Base-by-base conservation (phyloP, 495 filamentous ascomycete species). In the Podospora australis region DNA sequence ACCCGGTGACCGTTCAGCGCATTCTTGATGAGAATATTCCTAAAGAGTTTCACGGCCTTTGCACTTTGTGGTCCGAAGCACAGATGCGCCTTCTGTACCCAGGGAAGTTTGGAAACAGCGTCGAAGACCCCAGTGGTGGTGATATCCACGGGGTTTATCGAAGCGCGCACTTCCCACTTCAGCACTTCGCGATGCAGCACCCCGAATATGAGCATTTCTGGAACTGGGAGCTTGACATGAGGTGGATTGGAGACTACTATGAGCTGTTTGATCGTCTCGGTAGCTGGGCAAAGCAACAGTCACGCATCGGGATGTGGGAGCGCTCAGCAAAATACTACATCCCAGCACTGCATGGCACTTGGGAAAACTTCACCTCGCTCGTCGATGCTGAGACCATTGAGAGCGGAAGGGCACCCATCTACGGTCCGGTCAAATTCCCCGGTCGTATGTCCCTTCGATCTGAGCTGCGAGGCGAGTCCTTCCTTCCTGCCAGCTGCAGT, bases 161-260 rank as follows among this genome's bases (percentile, higher is more conserved):
- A 38, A 86, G 83, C 56, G 84, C 85, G 2, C 89, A 88, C 63
- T 84, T 96, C 80, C 85, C 91, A 4, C 76, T 96, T 52, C 92
- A 96, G 62, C 84, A 88, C 62, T 98, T 96, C 54, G 84, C 91
- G n/a, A 76, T 86, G 56, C 76, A 78, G 32, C 91, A 97, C 64
- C 86, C 87, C 0, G 88, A 96, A 60, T 97, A 92, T 64, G 89
- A 90, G 35, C 89, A 83, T 66, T 86, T 91, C 66, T 98, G 92
- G 92, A 90, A 98, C 63, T 96, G 89, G 90, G 92, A 98, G 67
- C 90, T 97, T 81, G 92, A 98, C 62, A 82, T 88, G 50, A 81
- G 92, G 2, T 94, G 90, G 67, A 86, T 88, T 0, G 92, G 92
- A 17, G 88, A 96, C 64, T 95, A 85, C 74, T 96, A 96, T 67